Conservation (phyloP, 306 rosid species). For the Psophocarpus tetragonolobus region DNA sequence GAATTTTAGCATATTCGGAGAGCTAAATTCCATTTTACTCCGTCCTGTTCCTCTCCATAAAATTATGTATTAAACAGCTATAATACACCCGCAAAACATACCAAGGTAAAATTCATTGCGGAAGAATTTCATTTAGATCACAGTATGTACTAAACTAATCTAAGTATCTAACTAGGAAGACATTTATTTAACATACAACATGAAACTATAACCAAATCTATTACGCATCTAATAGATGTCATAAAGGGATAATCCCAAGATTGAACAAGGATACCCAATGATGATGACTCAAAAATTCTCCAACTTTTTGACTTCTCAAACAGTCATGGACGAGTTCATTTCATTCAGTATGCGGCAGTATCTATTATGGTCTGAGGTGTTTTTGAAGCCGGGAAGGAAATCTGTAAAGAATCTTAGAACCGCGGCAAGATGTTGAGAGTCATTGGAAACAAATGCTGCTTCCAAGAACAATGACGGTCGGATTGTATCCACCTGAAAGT, state of each 20-base stretch:
- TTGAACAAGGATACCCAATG: slow-evolving; percentile 5
- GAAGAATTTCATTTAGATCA: slow-evolving; percentile 16
- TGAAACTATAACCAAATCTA: slow-evolving; percentile 5
- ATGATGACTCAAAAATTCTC: slow-evolving; percentile 16
- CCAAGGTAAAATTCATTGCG: not conserved
- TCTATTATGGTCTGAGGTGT: slow-evolving; percentile 67
- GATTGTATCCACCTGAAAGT: slow-evolving; percentile 73
- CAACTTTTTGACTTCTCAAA: slow-evolving; percentile 37
- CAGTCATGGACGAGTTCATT: slow-evolving; percentile 64
- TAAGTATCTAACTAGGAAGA: not conserved
- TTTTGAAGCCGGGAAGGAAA: slow-evolving; percentile 73
- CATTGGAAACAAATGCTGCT: slow-evolving; percentile 67
- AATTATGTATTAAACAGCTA: not conserved
- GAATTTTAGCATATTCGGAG: not conserved
- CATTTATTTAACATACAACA: slow-evolving; percentile 37
- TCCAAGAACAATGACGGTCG: slow-evolving; percentile 90
- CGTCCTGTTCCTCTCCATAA: not conserved
- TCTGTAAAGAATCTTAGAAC: slow-evolving; percentile 84
- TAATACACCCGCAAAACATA: not conserved
- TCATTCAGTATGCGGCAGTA: slow-evolving; percentile 73
- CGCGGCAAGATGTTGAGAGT: slow-evolving; percentile 80
- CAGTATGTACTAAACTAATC: not conserved
- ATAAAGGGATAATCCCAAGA: not conserved
- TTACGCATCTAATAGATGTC: not conserved
- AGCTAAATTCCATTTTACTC: not conserved